Evolutionary conservation across 495 filamentous ascomycete species (phyloP).

Genomic region (Penicillium goetzii): DNA sequence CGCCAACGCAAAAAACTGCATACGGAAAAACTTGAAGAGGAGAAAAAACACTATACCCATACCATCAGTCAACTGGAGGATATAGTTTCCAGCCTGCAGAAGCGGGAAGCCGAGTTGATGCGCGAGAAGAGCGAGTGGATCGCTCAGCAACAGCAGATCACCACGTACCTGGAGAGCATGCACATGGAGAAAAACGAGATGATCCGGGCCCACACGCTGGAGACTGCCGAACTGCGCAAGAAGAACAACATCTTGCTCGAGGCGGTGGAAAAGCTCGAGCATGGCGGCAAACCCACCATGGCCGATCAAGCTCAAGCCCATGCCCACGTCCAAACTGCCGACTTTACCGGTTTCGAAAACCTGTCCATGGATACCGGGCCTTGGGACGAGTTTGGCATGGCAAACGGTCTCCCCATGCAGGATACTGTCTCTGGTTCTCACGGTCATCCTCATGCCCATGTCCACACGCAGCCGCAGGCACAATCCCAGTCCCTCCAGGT

Average conservation of each 20-base stretch:
- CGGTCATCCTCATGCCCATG: slow-evolving; percentile 11
- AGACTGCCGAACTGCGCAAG: slow-evolving; percentile 94
- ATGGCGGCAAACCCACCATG: slow-evolving; percentile 61
- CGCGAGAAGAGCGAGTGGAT: slow-evolving; percentile 69
- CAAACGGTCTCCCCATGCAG: slow-evolving; percentile 56
- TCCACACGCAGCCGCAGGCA: slow-evolving; percentile 20
- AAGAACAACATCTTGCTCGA: slow-evolving; percentile 88
- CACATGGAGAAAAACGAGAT: slow-evolving; percentile 90
- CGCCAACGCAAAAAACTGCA: slow-evolving; percentile 98
- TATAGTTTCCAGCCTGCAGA: slow-evolving; percentile 60
- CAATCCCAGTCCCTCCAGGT: slow-evolving; percentile 2
- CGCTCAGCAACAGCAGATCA: slow-evolving; percentile 68
- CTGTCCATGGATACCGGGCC: slow-evolving; percentile 73
- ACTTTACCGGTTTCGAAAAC: slow-evolving; percentile 80
- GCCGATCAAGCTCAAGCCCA: slow-evolving; percentile 45
- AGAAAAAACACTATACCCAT: slow-evolving; percentile 86
- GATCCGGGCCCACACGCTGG: slow-evolving; percentile 85
- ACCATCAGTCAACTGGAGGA: slow-evolving; percentile 80
- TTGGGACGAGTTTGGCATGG: slow-evolving; percentile 81
- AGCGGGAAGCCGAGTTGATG: slow-evolving; percentile 63
- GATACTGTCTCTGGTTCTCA: slow-evolving; percentile 45
- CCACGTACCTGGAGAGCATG: slow-evolving; percentile 74
- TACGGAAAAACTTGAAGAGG: slow-evolving; percentile 94
- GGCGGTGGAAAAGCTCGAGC: slow-evolving; percentile 78
- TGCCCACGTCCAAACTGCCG: slow-evolving; percentile 45